These are phyloP conservation scores for California macrophylla DNA, from an alignment of 441 rosid species.

Conservation along the genomic window DNA sequence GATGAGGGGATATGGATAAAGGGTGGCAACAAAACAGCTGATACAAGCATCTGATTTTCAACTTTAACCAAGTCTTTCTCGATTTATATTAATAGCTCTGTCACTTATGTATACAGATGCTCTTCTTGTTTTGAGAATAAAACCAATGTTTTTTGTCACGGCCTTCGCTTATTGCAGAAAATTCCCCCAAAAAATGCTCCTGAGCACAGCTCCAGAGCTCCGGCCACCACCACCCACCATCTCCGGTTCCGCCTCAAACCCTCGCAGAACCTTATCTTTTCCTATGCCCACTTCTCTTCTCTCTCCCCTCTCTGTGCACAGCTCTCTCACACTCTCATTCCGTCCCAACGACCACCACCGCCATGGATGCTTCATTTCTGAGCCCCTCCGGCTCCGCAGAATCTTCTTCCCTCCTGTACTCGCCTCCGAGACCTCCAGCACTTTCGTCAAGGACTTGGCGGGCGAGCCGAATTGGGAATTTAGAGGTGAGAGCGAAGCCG, in stretches of 20 bases:
- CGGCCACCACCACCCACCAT: neutral
- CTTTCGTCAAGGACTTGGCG: conserved; percentile 45
- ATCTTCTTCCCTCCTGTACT: conserved; percentile 1
- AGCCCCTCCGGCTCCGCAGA: conserved; percentile 6
- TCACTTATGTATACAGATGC: too few relatives aligned
- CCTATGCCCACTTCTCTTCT: conserved; percentile 25
- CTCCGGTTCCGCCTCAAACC: neutral
- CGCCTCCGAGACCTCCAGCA: conserved; percentile 14
- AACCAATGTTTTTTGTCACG: too few relatives aligned
- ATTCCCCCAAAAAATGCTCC: neutral
- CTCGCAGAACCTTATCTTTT: conserved; percentile 10
- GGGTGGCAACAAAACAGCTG: too few relatives aligned
- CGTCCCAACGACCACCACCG: conserved; percentile 6
- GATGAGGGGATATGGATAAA: too few relatives aligned
- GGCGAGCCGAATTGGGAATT: conserved; percentile 16
- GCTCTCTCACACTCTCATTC: conserved; percentile 22
- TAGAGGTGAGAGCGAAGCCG: conserved; percentile 6
- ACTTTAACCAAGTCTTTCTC: too few relatives aligned
- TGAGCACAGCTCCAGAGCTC: neutral
- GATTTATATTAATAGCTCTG: too few relatives aligned
- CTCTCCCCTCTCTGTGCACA: conserved; percentile 24
- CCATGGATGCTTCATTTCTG: conserved; percentile 9
- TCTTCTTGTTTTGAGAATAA: too few relatives aligned
- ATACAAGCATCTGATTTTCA: too few relatives aligned
- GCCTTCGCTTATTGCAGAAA: too few relatives aligned